A percentile compares a stretch with the other conserved stretches of the same genome.
Evolutionary conservation across 1,284 basidiomycete genomes (phyloP).

Genomic region (Ustilago hordei): DNA sequence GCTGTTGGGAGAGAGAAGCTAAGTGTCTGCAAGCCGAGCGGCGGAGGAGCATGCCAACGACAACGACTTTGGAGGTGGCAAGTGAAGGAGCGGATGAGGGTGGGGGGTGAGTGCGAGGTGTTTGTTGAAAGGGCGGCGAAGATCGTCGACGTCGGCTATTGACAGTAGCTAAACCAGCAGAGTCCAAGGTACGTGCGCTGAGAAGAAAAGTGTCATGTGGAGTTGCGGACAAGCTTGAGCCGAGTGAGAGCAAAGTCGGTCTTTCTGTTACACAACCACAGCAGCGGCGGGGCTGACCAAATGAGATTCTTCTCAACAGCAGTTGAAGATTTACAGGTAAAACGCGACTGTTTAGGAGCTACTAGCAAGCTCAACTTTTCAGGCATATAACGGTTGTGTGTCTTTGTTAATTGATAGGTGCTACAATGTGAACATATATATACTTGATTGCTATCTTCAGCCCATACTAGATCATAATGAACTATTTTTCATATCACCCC

Average conservation of each 20-base stretch:
- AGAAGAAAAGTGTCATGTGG: background rate
- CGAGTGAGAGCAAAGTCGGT: constrained; percentile 2
- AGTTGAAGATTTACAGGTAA: no score
- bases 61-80: constrained; percentile 22
- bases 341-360: no score
- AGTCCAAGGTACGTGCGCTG: background rate
- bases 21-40: constrained; percentile 41
- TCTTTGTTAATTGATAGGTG: no score
- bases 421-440: no score
- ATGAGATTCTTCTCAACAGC: constrained; percentile 13
- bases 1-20: constrained; percentile 48
- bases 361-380: no score
- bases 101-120: background rate
- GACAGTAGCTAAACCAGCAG: background rate
- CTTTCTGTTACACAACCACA: no score
- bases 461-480: no score
- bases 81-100: background rate
- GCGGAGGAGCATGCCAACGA: constrained; percentile 56
- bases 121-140: background rate
- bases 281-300: constrained; percentile 34
- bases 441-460: no score
- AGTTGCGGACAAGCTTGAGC: constrained; percentile 16
- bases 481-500: no score
- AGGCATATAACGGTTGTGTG: no score
- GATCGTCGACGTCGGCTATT: background rate